phyloP scores from a whole-genome alignment of 139 green algal species.

The Closterium sp. region DNA sequence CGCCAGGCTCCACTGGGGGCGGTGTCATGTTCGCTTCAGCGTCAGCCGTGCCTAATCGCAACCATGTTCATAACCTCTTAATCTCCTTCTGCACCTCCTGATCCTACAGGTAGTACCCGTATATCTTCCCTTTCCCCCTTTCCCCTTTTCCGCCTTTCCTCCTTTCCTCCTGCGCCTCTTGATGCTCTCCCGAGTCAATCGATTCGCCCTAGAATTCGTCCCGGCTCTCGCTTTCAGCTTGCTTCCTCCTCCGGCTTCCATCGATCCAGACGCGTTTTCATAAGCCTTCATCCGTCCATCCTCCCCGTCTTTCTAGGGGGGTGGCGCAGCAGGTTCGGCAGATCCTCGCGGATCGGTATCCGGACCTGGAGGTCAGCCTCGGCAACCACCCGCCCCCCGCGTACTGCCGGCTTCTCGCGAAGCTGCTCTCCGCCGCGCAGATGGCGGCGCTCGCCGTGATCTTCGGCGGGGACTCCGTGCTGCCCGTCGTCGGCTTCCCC shows the following conservation, averaged over 20 bases:
- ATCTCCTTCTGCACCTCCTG: neutral
- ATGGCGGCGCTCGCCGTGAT: slow-evolving; percentile 53
- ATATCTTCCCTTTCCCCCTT: neutral
- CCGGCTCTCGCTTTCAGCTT: too few relatives aligned
- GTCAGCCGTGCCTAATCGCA: neutral
- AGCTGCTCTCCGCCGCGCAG: slow-evolving; percentile 50
- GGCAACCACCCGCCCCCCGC: slow-evolving; percentile 56
- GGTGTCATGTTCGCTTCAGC: neutral
- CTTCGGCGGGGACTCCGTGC: slow-evolving; percentile 55
- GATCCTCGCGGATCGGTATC: slow-evolving; percentile 57
- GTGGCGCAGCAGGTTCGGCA: slow-evolving; percentile 68
- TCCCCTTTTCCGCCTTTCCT: neutral
- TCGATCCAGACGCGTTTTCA: too few relatives aligned
- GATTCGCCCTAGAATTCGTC: too few relatives aligned
- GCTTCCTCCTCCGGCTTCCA: too few relatives aligned
- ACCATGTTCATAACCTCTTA: neutral
- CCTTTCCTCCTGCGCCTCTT: too few relatives aligned
- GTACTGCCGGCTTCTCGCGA: slow-evolving; percentile 36
- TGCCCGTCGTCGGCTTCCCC: slow-evolving; percentile 51
- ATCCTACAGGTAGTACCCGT: neutral
- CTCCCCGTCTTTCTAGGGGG: slow-evolving; percentile 43
- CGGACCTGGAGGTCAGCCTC: slow-evolving; percentile 57
- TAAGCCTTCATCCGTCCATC: too few relatives aligned
- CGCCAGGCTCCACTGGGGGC: neutral
- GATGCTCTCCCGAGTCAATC: too few relatives aligned